Evolutionary conservation across 192 early-diverging fungal species (phyloP).

Genomic region (Umbelopsis isabellina): DNA sequence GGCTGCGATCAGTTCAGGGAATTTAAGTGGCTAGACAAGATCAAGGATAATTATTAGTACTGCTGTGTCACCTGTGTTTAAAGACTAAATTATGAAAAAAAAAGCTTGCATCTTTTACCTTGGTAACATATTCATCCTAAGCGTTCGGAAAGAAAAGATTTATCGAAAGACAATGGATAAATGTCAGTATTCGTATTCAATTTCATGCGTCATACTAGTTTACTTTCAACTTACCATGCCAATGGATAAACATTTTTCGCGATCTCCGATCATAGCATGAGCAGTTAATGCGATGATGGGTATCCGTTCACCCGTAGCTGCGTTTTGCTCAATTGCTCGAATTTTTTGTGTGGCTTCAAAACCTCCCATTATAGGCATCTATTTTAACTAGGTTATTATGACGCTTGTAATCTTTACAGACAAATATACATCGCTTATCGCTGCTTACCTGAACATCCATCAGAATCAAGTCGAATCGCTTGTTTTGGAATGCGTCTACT

Average conservation of each 20-base stretch:
- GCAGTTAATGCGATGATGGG: conserved; percentile 88
- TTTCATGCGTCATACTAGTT: neutral
- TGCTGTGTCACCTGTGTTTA: neutral
- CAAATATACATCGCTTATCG: neutral
- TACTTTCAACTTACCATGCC: conserved; percentile 66
- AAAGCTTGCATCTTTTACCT: conserved; percentile 19
- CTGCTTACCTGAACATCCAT: conserved; percentile 74
- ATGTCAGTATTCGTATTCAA: neutral
- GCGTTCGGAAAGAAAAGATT: neutral
- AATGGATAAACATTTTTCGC: conserved; percentile 80
- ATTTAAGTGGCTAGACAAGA: conserved; percentile 47
- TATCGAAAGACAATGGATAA: neutral
- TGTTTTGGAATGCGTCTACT: conserved; percentile 66
- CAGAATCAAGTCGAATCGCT: conserved; percentile 69
- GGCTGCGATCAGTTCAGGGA: conserved; percentile 66
- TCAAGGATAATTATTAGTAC: neutral
- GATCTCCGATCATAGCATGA: conserved; percentile 89
- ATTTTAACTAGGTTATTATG: neutral
- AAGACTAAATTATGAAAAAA: no score
- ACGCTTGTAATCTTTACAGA: neutral
- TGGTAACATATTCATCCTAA: conserved; percentile 66
- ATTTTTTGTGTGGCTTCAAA: conserved; percentile 86
- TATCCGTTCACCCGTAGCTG: conserved; percentile 49
- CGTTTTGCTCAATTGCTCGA: conserved; percentile 64
- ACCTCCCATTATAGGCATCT: conserved; percentile 89